Percentiles rank a stretch among this genome's conserved stretches.
Conservation (phyloP, 2,329 filamentous ascomycete genomes). For the Colletotrichum coccodes region DNA sequence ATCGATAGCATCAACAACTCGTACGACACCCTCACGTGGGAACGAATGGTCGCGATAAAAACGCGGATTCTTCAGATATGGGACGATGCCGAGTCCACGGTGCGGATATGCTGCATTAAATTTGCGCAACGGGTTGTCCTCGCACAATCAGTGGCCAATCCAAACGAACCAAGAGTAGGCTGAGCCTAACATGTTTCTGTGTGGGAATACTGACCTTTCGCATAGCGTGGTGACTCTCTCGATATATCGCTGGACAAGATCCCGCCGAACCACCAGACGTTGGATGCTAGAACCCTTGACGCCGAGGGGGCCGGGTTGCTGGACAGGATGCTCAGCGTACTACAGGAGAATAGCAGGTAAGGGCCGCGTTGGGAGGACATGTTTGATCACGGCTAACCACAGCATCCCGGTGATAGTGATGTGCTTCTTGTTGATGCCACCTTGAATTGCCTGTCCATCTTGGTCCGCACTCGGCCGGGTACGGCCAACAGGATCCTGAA, state of each 20-base stretch:
- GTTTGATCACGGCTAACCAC: conserved; percentile 26
- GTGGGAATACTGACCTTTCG: conserved; percentile 36
- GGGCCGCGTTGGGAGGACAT: conserved; percentile 38
- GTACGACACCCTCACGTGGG: conserved; percentile 84
- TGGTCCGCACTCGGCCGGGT: conserved; percentile 83
- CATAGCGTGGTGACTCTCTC: conserved; percentile 57
- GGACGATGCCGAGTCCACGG: conserved; percentile 80
- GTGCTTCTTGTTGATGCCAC: conserved; percentile 90
- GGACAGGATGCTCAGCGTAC: conserved; percentile 84
- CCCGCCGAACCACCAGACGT: conserved; percentile 81
- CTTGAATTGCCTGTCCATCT: conserved; percentile 84
- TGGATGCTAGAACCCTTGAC: conserved; percentile 84
- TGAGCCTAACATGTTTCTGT: conserved; percentile 8
- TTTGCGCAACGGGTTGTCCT: conserved; percentile 94
- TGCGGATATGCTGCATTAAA: conserved; percentile 96
- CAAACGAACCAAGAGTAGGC: conserved; percentile 84
- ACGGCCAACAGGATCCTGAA: conserved; percentile 88
- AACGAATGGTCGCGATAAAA: conserved; percentile 89
- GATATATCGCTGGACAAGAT: conserved; percentile 91
- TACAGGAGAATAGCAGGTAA: conserved; percentile 89
- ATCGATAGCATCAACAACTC: conserved; percentile 82
- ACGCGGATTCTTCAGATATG: conserved; percentile 87
- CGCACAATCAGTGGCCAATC: conserved; percentile 86
- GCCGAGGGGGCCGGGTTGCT: conserved; percentile 92
- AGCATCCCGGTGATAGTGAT: conserved; percentile 66